These are phyloP conservation scores for Gaultheria prostrata DNA, from an alignment of 148 eudicot genomes.

Conservation along the genomic window DNA sequence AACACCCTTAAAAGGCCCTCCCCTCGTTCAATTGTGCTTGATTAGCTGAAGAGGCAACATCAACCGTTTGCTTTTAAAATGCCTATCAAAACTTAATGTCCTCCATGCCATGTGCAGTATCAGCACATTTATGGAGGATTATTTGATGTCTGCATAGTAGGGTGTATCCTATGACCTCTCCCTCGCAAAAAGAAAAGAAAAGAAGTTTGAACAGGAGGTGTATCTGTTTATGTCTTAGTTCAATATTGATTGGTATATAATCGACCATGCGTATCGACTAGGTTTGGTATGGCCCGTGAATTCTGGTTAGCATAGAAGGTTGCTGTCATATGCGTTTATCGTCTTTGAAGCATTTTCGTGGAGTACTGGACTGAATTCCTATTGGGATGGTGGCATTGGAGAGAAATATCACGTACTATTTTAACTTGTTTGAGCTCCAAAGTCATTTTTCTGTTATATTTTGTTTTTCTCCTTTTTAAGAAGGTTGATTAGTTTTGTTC, in stretches of 20 bases:
- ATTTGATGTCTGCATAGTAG: neutral
- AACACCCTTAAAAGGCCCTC: neutral
- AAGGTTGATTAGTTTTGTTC: neutral
- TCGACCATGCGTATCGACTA: neutral
- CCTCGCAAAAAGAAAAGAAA: neutral
- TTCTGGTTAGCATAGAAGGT: neutral
- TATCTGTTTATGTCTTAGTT: neutral
- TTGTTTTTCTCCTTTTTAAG: neutral
- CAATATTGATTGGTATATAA: neutral
- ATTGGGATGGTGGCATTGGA: neutral
- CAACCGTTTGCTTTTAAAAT: neutral
- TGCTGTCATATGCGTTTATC: neutral
- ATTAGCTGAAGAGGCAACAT: neutral
- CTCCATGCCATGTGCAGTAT: constrained; percentile 4
- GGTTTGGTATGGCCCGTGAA: neutral
- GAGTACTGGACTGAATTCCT: neutral
- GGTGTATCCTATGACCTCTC: neutral
- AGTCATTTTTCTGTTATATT: neutral
- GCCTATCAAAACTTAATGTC: neutral
- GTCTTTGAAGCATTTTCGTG: neutral
- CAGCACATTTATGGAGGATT: neutral
- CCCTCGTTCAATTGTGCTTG: neutral
- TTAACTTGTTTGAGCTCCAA: neutral
- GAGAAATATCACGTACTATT: neutral
- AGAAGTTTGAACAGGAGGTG: neutral